Base-by-base conservation (phyloP, 208 protist species). In the Crithidia expoeki region DNA sequence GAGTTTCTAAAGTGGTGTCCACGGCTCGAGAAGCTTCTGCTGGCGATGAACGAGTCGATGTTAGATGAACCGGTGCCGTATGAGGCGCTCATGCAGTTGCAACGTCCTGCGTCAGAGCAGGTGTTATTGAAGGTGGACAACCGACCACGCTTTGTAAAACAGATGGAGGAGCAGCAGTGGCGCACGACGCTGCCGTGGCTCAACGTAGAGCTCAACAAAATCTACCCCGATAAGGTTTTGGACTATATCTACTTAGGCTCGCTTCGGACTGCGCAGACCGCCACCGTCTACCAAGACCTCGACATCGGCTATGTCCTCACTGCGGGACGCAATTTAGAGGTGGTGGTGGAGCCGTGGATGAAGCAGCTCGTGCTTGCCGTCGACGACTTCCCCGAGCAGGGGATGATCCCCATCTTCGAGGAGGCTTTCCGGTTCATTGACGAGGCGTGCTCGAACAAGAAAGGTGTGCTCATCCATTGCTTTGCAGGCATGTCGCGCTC, bases 401-500 rank as follows among this genome's bases (percentile, higher is more conserved):
- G 89, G 42, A 76, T 95, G 64, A 64, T 66, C 19, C 64, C 69
- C 16, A 50, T 92, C 2, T 95, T 97, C 44, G 66, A 83, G 16
- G 64, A 86, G 34, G 89, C 88, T 17, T 92, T 94, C 53, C 67
- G 73, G 1, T 97, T 95, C 61, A 96, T 97, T 44, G 85, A 96
- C 49, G 63, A 85, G 30, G 93, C 89, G 7, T 68, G 79, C 1
- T 67, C 74, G 5, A 61, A 69, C 19, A 75, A 81, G 50, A 88
- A 89, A 40, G 87, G 84, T 16, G 75, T 97, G 38, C 79, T 97
- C 19, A 84, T 97, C 25, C 93, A 97, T 74, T 97, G 93, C 73
- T 97, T 97, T 62, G 93, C 90, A 1, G 93, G 93, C 12, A 64
- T 97, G n/a, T 96, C 90, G 4, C 88, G 93, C 11, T 97, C 93